These are phyloP conservation scores for Iris macrosiphon DNA, from an alignment of 106 monocot genomes.

Conservation along the genomic window DNA sequence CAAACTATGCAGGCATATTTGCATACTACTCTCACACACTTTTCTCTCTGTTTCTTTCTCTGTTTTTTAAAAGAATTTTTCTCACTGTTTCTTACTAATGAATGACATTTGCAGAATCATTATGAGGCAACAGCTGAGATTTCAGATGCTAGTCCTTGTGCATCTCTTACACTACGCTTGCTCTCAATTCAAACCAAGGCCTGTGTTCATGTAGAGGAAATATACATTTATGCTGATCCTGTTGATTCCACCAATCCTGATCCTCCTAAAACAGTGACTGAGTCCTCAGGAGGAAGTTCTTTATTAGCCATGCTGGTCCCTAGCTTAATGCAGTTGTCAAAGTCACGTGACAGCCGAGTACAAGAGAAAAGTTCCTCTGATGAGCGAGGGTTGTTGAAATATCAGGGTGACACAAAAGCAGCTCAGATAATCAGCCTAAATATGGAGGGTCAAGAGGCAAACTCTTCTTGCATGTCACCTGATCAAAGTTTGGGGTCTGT, in stretches of 20 bases:
- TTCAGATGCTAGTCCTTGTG: slow-evolving; percentile 67
- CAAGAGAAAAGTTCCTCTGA: slow-evolving; percentile 20
- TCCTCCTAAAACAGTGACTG: slow-evolving; percentile 4
- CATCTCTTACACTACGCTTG: slow-evolving; percentile 60
- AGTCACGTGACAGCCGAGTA: slow-evolving; percentile 20
- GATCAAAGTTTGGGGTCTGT: not conserved
- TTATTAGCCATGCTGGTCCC: slow-evolving; percentile 78
- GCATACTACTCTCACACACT: not conserved
- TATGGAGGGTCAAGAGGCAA: slow-evolving; percentile 1
- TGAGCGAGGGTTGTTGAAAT: slow-evolving; percentile 5
- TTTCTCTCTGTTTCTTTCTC: not conserved
- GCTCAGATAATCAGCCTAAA: slow-evolving; percentile 9
- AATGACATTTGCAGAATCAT: slow-evolving; percentile 34
- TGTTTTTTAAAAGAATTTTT: not conserved
- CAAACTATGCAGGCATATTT: slow-evolving; percentile 31
- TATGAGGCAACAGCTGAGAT: slow-evolving; percentile 95
- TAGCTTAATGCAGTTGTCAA: slow-evolving; percentile 59
- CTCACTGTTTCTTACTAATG: slow-evolving; percentile 7
- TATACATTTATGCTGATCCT: slow-evolving; percentile 87
- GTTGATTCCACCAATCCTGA: slow-evolving; percentile 29
- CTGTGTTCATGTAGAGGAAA: slow-evolving; percentile 62
- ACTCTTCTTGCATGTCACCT: not conserved
- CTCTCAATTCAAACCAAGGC: slow-evolving; percentile 68
- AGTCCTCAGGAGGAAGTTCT: slow-evolving; percentile 38
- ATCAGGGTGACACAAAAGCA: slow-evolving; percentile 4